Evolutionary conservation across 345 rosid genomes (phyloP).

Genomic region (Salix caprea): DNA sequence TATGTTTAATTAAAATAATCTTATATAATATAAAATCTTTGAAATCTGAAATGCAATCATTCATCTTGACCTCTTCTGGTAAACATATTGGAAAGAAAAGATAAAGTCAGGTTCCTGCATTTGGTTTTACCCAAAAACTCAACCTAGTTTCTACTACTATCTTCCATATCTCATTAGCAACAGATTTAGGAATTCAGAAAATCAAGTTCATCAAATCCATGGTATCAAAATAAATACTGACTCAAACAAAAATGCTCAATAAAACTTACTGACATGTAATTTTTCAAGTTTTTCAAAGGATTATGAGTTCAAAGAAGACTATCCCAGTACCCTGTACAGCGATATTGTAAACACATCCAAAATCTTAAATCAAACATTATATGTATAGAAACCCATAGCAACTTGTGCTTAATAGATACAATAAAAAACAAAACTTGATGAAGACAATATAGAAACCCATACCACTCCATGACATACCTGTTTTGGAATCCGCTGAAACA

Average conservation of each 20-base stretch:
- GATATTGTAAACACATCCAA: background rate
- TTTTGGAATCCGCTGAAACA: conserved; percentile 1
- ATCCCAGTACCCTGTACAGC: background rate
- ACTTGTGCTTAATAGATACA: background rate
- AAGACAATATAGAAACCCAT: conserved; percentile 1
- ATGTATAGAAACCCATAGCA: background rate
- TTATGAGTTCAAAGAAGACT: background rate
- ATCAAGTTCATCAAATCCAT: background rate
- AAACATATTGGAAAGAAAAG: background rate
- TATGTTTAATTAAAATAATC: background rate
- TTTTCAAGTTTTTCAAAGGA: no score
- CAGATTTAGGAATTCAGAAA: background rate
- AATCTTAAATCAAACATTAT: background rate
- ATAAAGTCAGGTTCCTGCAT: background rate
- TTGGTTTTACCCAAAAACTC: background rate
- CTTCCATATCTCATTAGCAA: background rate
- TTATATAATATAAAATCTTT: background rate
- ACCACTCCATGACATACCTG: conserved; percentile 16
- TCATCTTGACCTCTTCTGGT: background rate
- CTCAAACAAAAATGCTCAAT: background rate
- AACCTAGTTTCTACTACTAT: background rate
- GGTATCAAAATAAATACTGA: background rate
- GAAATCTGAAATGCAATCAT: background rate
- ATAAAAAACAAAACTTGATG: background rate
- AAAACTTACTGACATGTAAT: no score